Conservation (phyloP, 805 yeast species). For the Metschnikowia gelsemii region DNA sequence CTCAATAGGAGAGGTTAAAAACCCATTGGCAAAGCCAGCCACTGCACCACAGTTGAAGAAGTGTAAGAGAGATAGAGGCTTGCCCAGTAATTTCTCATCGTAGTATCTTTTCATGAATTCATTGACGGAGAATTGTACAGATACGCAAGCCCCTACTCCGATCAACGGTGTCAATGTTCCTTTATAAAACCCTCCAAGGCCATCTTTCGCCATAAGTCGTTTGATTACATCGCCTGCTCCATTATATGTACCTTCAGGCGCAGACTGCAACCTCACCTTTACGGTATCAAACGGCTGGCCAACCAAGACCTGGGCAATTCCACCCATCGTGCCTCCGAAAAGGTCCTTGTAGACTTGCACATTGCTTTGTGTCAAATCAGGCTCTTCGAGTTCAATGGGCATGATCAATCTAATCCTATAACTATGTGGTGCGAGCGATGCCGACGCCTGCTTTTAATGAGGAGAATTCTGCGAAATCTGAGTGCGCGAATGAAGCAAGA, state of each 20-base stretch:
- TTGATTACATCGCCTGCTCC: constrained; percentile 79
- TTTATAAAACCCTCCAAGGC: constrained; percentile 43
- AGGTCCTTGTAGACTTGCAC: constrained; percentile 68
- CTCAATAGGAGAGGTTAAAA: constrained; percentile 91
- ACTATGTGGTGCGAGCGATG: constrained; percentile 3
- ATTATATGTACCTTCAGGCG: constrained; percentile 69
- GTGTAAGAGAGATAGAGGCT: constrained; percentile 55
- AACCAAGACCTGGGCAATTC: constrained; percentile 89
- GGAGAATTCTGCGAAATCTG: constrained; percentile 5
- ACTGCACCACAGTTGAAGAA: constrained; percentile 81
- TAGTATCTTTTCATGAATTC: constrained; percentile 89
- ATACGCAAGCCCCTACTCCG: constrained; percentile 91
- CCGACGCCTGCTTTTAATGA: not conserved
- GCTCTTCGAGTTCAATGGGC: constrained; percentile 47
- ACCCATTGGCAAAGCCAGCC: constrained; percentile 90
- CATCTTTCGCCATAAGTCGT: constrained; percentile 53
- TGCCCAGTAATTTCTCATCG: constrained; percentile 44
- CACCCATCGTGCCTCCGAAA: constrained; percentile 91
- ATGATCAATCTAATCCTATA: constrained; percentile 17
- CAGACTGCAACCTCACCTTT: constrained; percentile 88
- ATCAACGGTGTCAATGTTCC: constrained; percentile 48
- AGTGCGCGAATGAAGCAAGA: constrained; percentile 2
- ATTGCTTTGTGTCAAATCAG: constrained; percentile 34
- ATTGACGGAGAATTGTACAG: constrained; percentile 92
- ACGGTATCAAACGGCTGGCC: constrained; percentile 98